Conservation (phyloP, 768 basidiomycete genomes). For the Mycena galopus region DNA sequence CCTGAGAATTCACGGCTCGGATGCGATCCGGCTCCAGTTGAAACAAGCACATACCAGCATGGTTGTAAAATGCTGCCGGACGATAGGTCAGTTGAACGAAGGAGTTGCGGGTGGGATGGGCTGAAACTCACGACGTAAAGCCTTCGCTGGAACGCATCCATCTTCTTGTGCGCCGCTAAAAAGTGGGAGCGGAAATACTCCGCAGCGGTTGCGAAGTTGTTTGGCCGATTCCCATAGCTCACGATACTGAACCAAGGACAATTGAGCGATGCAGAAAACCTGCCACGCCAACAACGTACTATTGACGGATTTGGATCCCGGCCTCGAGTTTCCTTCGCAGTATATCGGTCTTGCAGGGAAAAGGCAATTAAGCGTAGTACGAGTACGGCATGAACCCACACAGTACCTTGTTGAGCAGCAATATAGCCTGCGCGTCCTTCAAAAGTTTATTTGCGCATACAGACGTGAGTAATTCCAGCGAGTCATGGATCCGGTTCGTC, state of each 20-base stretch:
- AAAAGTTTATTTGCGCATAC: constrained; percentile 84
- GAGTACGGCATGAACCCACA: constrained; percentile 37
- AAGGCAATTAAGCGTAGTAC: not conserved
- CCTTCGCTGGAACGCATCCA: constrained; percentile 69
- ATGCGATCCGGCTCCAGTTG: constrained; percentile 15
- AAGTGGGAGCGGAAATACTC: constrained; percentile 92
- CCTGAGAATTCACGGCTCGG: constrained; percentile 52
- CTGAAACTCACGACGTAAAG: constrained; percentile 71
- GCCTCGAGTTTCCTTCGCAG: constrained; percentile 77
- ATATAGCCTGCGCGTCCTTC: constrained; percentile 77
- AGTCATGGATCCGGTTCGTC: constrained; percentile 86
- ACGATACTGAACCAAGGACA: constrained; percentile 66
- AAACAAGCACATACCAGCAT: constrained; percentile 65
- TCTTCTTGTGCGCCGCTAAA: constrained; percentile 77
- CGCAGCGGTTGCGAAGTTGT: constrained; percentile 77
- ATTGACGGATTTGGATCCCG: constrained; percentile 79
- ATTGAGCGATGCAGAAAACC: constrained; percentile 14
- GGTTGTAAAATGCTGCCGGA: constrained; percentile 72
- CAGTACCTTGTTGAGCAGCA: constrained; percentile 83
- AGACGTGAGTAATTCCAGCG: constrained; percentile 80
- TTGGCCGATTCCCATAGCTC: constrained; percentile 80
- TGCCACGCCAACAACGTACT: constrained; percentile 61
- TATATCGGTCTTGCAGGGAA: constrained; percentile 71
- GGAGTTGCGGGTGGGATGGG: not conserved
- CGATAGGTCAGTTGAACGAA: constrained; percentile 19